Evolutionary conservation across 352 stramenopile species (phyloP).

Genomic region (Phytopythium delawarense): DNA sequence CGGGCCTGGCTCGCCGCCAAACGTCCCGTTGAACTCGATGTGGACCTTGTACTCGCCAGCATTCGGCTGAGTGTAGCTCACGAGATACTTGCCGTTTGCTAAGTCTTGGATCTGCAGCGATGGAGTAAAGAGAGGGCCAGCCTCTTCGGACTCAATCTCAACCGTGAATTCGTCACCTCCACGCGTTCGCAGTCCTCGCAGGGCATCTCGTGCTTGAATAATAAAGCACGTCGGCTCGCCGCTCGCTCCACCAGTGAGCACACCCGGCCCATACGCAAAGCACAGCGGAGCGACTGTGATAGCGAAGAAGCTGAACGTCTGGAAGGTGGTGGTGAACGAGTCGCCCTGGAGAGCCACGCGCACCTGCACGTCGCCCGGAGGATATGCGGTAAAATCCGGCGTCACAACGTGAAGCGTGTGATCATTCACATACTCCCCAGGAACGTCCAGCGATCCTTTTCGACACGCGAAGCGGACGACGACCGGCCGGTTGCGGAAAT

Average conservation of each 20-base stretch:
- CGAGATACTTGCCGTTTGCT: constrained; percentile 91
- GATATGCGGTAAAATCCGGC: constrained; percentile 89
- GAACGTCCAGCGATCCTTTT: constrained; percentile 88
- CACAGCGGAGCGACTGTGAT: constrained; percentile 86
- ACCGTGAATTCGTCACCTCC: constrained; percentile 93
- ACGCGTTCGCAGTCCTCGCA: constrained; percentile 75
- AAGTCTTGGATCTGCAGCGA: constrained; percentile 80
- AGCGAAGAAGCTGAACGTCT: constrained; percentile 93
- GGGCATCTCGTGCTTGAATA: constrained; percentile 81
- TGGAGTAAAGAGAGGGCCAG: constrained; percentile 45
- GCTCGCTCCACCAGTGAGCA: constrained; percentile 83
- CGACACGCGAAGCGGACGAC: constrained; percentile 89
- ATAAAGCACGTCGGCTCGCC: constrained; percentile 75
- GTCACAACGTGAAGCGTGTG: constrained; percentile 84
- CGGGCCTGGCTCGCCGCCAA: constrained; percentile 78
- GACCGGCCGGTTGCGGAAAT: constrained; percentile 84
- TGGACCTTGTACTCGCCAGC: constrained; percentile 82
- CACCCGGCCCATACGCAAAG: constrained; percentile 92
- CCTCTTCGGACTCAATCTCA: constrained; percentile 47
- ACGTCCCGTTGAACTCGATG: constrained; percentile 92
- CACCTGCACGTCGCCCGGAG: constrained; percentile 82
- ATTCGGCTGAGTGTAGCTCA: constrained; percentile 86
- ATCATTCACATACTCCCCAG: constrained; percentile 88
- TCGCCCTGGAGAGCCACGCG: constrained; percentile 91
- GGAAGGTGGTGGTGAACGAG: constrained; percentile 92